Base-by-base conservation (phyloP, 805 yeast species). In the Yarrowia osloensis region DNA sequence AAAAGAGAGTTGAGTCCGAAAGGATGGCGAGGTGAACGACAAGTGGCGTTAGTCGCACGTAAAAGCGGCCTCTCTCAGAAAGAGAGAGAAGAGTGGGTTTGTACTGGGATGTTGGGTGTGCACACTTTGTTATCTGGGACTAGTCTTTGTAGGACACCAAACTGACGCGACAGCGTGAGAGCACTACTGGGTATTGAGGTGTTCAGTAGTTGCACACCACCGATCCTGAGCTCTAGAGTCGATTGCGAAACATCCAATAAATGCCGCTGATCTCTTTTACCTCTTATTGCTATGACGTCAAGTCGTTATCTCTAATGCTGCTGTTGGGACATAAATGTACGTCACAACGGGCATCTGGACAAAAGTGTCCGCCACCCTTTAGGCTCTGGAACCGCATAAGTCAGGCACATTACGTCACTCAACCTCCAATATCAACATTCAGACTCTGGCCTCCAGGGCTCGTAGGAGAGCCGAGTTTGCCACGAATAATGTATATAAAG, bases 361-460 rank as follows among this genome's bases (percentile, higher is more conserved):
- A 54, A 24, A 54, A 54, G 21, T 54, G 39, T 54, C 4, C 61
- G 61, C 22, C 61, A 54, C 31, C 13, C 44, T 35, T 54, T 54
- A 17, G 37, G n/a, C 31, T 54, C 26, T n/a, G 6, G 4, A 4
- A 1, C 5, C 12, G n/a, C 61, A 54, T 35, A 0, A 13, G 29
- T 9, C 33, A 54, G 33, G 61, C 61, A 54, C 61, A 54, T 37
- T 54, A 54, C 61, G 61, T 54, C 61, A 54, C 44, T 37, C 24
- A 54, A 54, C 61, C 61, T 54, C 61, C 61, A 54, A 24, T 35
- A 54, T 54, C 31, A 46, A 37, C 31, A 35, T 54, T 54, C 44
- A 37, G 61, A 54, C 31, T 35, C 33, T 5, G 3, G 28, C 15
- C 6, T 15, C 15, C 12, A 35, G 61, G 61, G 44, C 44, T 54